Percentiles rank a stretch among this genome's conserved stretches.
Evolutionary conservation across 2,329 filamentous ascomycete genomes (phyloP).

Genomic region (Aspergillus sp.): DNA sequence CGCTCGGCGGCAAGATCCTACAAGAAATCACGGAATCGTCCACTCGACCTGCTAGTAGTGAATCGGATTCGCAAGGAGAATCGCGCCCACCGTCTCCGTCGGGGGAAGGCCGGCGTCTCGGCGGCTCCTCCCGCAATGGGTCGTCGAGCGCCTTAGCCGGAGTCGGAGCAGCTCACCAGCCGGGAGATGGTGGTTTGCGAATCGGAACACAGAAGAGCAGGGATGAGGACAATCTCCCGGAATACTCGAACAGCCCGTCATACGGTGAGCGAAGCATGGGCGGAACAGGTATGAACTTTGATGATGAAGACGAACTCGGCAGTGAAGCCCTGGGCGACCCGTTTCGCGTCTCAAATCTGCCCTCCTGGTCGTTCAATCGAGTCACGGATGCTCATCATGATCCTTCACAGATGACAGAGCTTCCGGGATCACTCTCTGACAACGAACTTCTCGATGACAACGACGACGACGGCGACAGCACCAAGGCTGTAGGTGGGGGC

Average conservation of each 20-base stretch:
- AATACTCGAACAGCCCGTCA: constrained; percentile 28
- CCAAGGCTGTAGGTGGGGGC: constrained; percentile 39
- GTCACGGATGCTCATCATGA: constrained; percentile 29
- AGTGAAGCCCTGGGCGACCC: constrained; percentile 22
- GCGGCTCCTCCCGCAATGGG: constrained; percentile 82
- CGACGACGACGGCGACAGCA: constrained; percentile 41
- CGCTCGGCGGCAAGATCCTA: constrained; percentile 77
- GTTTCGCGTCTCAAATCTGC: constrained; percentile 25
- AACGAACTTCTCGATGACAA: constrained; percentile 30
- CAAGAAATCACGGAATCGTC: constrained; percentile 68
- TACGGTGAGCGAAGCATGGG: constrained; percentile 24
- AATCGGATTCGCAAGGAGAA: constrained; percentile 43
- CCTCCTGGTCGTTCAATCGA: constrained; percentile 41
- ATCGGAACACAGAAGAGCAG: constrained; percentile 36
- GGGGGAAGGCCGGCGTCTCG: constrained; percentile 88
- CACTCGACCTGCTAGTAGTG: constrained; percentile 49
- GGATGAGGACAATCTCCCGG: constrained; percentile 31
- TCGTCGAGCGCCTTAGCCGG: constrained; percentile 83
- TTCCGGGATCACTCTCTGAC: constrained; percentile 28
- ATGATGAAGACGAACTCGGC: constrained; percentile 31
- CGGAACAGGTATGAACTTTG: constrained; percentile 31
- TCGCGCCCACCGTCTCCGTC: constrained; percentile 52
- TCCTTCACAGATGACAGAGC: constrained; percentile 30
- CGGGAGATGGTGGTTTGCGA: constrained; percentile 61
- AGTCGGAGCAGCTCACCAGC: constrained; percentile 73